A percentile compares a stretch with the other conserved stretches of the same genome.
Evolutionary conservation across 2,329 filamentous ascomycete species (phyloP).

Genomic region (Fusarium hostae): DNA sequence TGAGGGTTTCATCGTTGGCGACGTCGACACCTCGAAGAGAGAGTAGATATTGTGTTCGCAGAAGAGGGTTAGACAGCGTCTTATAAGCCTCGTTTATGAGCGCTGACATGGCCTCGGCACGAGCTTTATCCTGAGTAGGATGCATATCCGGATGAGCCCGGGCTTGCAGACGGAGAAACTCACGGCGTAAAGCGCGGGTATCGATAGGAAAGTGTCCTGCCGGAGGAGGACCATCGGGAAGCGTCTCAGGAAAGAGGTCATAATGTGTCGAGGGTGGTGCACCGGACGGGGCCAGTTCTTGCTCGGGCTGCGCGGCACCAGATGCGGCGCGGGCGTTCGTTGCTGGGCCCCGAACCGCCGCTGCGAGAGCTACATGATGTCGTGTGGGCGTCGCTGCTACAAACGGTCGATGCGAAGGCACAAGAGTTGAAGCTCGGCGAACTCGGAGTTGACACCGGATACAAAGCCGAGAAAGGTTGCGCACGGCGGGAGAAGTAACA

Average conservation of each 20-base stretch:
- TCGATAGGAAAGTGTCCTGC: conserved; percentile 80
- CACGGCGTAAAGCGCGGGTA: conserved; percentile 74
- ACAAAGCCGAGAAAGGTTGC: conserved; percentile 49
- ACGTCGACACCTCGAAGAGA: conserved; percentile 80
- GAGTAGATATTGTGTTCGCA: conserved; percentile 89
- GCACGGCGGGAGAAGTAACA: conserved; percentile 38
- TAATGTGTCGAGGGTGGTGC: conserved; percentile 71
- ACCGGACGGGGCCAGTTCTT: conserved; percentile 11
- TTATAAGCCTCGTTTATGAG: conserved; percentile 92
- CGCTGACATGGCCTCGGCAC: conserved; percentile 81
- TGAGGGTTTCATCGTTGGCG: conserved; percentile 79
- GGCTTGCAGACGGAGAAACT: conserved; percentile 88
- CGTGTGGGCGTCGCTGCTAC: conserved; percentile 5
- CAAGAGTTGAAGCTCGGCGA: conserved; percentile 41
- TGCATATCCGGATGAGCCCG: conserved; percentile 79
- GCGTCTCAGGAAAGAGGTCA: conserved; percentile 84
- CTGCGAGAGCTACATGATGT: conserved; percentile 9
- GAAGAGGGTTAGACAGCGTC: conserved; percentile 81
- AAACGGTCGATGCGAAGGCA: conserved; percentile 29
- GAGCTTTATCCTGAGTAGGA: conserved; percentile 62
- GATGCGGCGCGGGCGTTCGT: conserved; percentile 16
- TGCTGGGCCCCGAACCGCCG: not conserved
- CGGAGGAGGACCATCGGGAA: conserved; percentile 83
- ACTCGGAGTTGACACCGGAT: conserved; percentile 48
- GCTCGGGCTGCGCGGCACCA: conserved; percentile 22